Conservation (phyloP, 1,284 basidiomycete species). For the Papiliotrema flavescens region DNA sequence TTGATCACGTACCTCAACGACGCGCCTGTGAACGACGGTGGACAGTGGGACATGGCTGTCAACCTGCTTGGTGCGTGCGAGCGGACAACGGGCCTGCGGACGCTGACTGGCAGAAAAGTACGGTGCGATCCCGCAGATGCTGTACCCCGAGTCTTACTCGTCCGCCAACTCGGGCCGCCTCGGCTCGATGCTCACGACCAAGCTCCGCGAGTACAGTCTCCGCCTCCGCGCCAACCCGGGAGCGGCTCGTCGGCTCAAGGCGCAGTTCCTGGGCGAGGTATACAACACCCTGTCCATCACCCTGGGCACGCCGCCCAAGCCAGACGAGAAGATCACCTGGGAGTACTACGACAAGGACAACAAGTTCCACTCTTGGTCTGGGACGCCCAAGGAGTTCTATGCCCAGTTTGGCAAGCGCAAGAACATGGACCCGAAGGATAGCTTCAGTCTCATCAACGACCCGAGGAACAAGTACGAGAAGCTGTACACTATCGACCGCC, state of each 20-base stretch:
- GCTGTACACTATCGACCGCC: constrained; percentile 87
- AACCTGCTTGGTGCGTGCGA: constrained; percentile 69
- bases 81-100: too few species aligned
- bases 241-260: constrained; percentile 60
- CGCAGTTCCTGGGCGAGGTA: constrained; percentile 75
- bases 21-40: constrained; percentile 84
- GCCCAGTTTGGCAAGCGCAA: constrained; percentile 45
- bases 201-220: constrained; percentile 85
- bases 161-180: constrained; percentile 70
- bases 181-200: constrained; percentile 76
- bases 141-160: constrained; percentile 84
- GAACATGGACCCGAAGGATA: constrained; percentile 53
- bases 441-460: constrained; percentile 91
- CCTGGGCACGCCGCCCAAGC: constrained; percentile 75
- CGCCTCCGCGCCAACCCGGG: constrained; percentile 58
- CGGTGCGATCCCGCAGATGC: constrained; percentile 72
- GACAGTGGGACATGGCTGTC: constrained; percentile 93
- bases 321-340: constrained; percentile 72
- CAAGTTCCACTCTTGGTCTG: constrained; percentile 68
- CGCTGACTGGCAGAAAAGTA: constrained; percentile 56
- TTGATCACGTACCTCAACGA: constrained; percentile 70
- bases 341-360: constrained; percentile 80
- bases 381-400: constrained; percentile 78
- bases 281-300: constrained; percentile 83
- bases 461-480: constrained; percentile 78